Percentiles rank a stretch among this genome's conserved stretches.
Conservation (phyloP, 257 asterid species). For the Pogostemon cablin region DNA sequence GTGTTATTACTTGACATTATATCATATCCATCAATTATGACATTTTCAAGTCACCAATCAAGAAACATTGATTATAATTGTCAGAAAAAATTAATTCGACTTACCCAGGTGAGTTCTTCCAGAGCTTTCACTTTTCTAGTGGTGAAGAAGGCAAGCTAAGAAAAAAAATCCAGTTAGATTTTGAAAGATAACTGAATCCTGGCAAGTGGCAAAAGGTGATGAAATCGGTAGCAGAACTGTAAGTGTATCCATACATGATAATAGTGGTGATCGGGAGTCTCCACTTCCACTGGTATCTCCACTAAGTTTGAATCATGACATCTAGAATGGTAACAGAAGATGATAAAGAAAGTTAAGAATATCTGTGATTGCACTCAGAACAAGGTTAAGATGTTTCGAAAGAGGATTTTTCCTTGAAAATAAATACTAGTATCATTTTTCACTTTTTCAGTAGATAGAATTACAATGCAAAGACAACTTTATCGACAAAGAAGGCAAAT, state of each 20-base stretch:
- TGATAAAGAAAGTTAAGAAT: conserved; percentile 27
- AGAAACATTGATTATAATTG: conserved; percentile 19
- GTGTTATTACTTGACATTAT: not conserved
- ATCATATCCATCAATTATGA: not conserved
- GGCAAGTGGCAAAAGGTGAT: conserved; percentile 26
- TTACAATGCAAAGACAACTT: conserved; percentile 17
- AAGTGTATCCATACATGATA: conserved; percentile 64
- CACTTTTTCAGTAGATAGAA: not conserved
- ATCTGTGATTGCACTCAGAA: conserved; percentile 29
- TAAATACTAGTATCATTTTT: not conserved
- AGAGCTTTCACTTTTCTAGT: conserved; percentile 80
- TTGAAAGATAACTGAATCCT: conserved; percentile 19
- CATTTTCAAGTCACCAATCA: conserved; percentile 16
- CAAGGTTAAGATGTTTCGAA: conserved; percentile 5
- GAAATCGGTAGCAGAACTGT: conserved; percentile 20
- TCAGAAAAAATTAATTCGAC: conserved; percentile 29
- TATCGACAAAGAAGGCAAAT: not conserved
- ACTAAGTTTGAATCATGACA: conserved; percentile 83
- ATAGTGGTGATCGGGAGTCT: conserved; percentile 92
- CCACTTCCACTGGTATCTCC: conserved; percentile 96
- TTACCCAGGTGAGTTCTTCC: conserved; percentile 99
- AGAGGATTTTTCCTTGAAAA: conserved; percentile 12
- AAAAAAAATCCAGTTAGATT: conserved; percentile 35
- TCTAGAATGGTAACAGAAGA: conserved; percentile 43
- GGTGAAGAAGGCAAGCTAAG: conserved; percentile 90